Base-by-base conservation (phyloP, 768 basidiomycete genomes). In the Rubroboletus satanas region DNA sequence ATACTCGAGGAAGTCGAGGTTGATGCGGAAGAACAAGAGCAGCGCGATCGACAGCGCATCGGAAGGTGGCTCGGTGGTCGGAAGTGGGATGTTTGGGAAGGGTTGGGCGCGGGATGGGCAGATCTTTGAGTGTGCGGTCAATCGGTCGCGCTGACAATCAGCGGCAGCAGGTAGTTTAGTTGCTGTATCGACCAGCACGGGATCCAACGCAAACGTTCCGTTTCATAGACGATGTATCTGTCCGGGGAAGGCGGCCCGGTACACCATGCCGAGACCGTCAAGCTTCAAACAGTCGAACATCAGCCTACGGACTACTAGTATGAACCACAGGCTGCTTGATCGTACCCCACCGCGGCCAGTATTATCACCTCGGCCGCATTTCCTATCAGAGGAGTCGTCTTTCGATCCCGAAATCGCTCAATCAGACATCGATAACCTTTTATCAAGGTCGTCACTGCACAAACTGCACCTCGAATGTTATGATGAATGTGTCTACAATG, bases 1-100 rank as follows among this genome's bases (percentile, higher is more conserved):
- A 80, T 95, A 3, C 73, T 97, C 45, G 87, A 90, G 56, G 81
- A 82, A 5, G 77, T 71, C 5, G 79, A 71, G 0, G 77, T 3
- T 2, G 21, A 49, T 73, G 32, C 53, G 57, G 57, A 51, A 7
- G 52, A 33, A 21, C 56, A 10, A 12, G 62, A 38, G 29, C 47
- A 18, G 43, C 46, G 23, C 62, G 75, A 78, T 53, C 67, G 68
- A 12, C 67, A 72, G 47, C 77, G 85, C 21, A 69, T 90, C 23
- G 58, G 49, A 32, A 71, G 61, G 54, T 93, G 90, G 91, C 70
- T 93, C 58, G 79, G 73, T 4, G 71, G 72, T 1, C 66, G 72
- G 47, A 70, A 71, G 29, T 93, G 88, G 85, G 79, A 80, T 60
- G 75, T 88, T 3, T 71, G 66, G 52, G 89, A 90, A 59, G 89